Evolutionary conservation across 495 filamentous ascomycete species (phyloP).

Genomic region (Lophiostoma macrostomum): DNA sequence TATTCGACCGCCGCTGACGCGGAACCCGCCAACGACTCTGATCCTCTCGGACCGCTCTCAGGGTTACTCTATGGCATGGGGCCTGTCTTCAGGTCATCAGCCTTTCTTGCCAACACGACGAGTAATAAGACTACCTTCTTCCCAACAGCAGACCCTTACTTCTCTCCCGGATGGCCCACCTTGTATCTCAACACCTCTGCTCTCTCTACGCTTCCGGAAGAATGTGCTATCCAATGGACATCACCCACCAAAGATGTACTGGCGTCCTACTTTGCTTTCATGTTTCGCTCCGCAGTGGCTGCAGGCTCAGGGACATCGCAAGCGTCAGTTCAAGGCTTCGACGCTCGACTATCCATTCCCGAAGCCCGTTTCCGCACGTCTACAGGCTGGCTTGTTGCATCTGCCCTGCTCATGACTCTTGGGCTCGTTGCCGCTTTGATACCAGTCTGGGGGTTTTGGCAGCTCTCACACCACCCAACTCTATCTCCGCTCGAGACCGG

Average conservation of each 20-base stretch:
- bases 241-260: conserved; percentile 9
- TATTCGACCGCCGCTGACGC: conserved; percentile 17
- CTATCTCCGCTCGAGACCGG: conserved; percentile 27
- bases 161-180: not conserved
- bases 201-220: not conserved
- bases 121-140: no score
- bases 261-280: conserved; percentile 5
- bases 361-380: no score
- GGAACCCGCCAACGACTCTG: not conserved
- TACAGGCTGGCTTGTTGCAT: conserved; percentile 15
- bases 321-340: conserved; percentile 8
- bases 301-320: not conserved
- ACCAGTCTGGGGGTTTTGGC: conserved; percentile 26
- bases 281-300: conserved; percentile 14
- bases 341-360: conserved; percentile 17
- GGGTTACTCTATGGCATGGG: not conserved
- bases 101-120: not conserved
- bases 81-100: not conserved
- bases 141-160: not conserved
- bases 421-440: conserved; percentile 11
- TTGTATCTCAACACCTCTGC: not conserved
- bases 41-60: conserved; percentile 5
- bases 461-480: conserved; percentile 18
- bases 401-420: conserved; percentile 17
- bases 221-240: conserved; percentile 7